Base-by-base conservation (phyloP, 768 basidiomycete genomes). In the Auricularia cornea region DNA sequence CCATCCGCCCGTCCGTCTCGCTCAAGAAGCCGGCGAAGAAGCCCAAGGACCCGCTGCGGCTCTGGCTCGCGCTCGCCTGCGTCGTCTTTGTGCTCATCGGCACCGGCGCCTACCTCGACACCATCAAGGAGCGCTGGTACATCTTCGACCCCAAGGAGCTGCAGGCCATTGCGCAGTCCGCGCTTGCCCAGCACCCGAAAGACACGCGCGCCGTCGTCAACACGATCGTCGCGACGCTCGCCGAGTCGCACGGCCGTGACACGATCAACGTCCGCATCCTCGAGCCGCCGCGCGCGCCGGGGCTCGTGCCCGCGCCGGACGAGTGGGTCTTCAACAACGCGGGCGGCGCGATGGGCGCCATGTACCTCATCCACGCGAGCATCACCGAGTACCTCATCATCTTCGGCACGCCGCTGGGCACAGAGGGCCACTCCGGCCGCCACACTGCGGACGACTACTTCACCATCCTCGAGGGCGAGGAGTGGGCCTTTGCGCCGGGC, bases 391-490 rank as follows among this genome's bases (percentile, higher is more conserved):
- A 57, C 77, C 83, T 93, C 68, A 94, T 94, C 73, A 88, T 98
- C 68, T 97, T 97, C 67, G 95, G 97, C 3, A 96, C 95, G 0
- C 94, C 97, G 0, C 81, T 98, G 11, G 97, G 97, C 11, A 98
- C 96, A 2, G 97, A 99, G 76, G 97, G 97, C 2, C 97, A 98
- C 72, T 84, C 87, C 16, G 97, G 97, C 8, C 68, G 96, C 62
- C 96, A 98, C 73, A 92, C 92, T 1, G 94, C 95, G 1, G 97
- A 99, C 72, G 97, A 99, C 73, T 98, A 98, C 75, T 99, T 98
- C 80, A 85, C 97, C 71, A 98, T 99, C 70, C 79, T 99, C 33
- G 78, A 84, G 59, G 97, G 96, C 0, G 94, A 96, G 75, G 92
- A 99, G 74, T 96, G 93, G 87, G 96, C 95, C 0, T 97, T 93